Base-by-base conservation (phyloP, 495 filamentous ascomycete species). In the Oleoguttula mirabilis region DNA sequence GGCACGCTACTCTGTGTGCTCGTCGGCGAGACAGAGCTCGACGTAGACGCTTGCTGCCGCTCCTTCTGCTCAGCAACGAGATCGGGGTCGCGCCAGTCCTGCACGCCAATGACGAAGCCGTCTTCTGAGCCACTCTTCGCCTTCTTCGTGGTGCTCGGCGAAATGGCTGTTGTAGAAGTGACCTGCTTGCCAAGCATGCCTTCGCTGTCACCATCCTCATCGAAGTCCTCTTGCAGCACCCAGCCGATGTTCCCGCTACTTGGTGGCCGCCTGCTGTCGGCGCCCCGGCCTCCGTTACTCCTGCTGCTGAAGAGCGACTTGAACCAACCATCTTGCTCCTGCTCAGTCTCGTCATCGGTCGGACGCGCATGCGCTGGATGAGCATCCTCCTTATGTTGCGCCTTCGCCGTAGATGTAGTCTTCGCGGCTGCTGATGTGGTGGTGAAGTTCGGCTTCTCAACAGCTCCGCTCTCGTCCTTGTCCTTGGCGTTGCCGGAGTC, bases 51-150 rank as follows among this genome's bases (percentile, higher is more conserved):
- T 40, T 38, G 55, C 25, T 31, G 46, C 24, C 45, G 36, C 35
- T 55, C 38, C 27, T 42, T 41, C 21, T 51, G 37, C 8, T 61
- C 46, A 22, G 59, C 56, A 34, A 85, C 70, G 14, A 92, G 65
- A 55, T 92, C 84, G 3, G 84, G 81, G 55, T 93, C 86, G 42
- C 85, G 76, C 86, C 86, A 93, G 51, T 94, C 86, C 47, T 94
- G 85, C 10, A 92, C 79, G 2, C 86, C 86, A 56, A 92, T 94
- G n/a, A 84, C 75, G 59, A 92, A 94, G 39, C 72, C 77, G 61
- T 88, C 84, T 6, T 63, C 68, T 31, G 28, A 42, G 39, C 22
- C 54, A 55, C 11, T 52, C 33, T 15, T 43, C 27, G 33, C 35
- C 10, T 37, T 46, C 40, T 31, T 60, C 51, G 39, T 50, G 22